Evolutionary conservation across 108 stramenopile genomes (phyloP).

Genomic region (Skeletonema menzelii): DNA sequence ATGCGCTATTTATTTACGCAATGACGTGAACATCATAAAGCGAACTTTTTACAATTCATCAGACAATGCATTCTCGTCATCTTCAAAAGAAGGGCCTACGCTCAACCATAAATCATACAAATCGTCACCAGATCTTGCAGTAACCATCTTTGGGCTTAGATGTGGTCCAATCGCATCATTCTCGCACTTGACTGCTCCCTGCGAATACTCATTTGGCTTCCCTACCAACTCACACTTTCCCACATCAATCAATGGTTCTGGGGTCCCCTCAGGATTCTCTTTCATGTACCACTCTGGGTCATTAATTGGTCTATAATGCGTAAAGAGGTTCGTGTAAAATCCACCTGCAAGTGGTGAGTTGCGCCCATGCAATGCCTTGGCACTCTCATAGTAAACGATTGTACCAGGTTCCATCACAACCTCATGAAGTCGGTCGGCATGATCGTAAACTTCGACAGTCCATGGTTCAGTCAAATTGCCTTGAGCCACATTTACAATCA

Average conservation of each 20-base stretch:
- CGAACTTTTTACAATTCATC: conserved; percentile 19
- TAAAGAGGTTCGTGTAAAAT: conserved; percentile 86
- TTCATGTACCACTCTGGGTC: conserved; percentile 61
- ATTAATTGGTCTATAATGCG: conserved; percentile 84
- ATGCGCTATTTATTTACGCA: not conserved
- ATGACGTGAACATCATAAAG: too few relatives aligned
- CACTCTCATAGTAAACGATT: conserved; percentile 90
- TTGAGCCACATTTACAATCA: conserved; percentile 94
- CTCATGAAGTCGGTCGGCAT: conserved; percentile 66
- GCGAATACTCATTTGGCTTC: conserved; percentile 47
- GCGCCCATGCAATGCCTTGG: conserved; percentile 85
- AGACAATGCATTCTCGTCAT: conserved; percentile 17
- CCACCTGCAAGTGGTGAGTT: conserved; percentile 72
- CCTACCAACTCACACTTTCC: conserved; percentile 59
- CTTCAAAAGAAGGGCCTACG: conserved; percentile 51
- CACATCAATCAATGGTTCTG: conserved; percentile 61
- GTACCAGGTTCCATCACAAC: conserved; percentile 82
- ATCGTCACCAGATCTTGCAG: conserved; percentile 55
- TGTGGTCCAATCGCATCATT: conserved; percentile 60
- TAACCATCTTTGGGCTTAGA: conserved; percentile 56
- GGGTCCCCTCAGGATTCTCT: conserved; percentile 64
- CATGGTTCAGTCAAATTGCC: conserved; percentile 74
- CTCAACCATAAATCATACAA: conserved; percentile 65
- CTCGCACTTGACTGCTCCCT: conserved; percentile 69
- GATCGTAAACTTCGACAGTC: conserved; percentile 82